phyloP scores from a whole-genome alignment of 768 basidiomycete genomes.

The Tremella yokohamensis region DNA sequence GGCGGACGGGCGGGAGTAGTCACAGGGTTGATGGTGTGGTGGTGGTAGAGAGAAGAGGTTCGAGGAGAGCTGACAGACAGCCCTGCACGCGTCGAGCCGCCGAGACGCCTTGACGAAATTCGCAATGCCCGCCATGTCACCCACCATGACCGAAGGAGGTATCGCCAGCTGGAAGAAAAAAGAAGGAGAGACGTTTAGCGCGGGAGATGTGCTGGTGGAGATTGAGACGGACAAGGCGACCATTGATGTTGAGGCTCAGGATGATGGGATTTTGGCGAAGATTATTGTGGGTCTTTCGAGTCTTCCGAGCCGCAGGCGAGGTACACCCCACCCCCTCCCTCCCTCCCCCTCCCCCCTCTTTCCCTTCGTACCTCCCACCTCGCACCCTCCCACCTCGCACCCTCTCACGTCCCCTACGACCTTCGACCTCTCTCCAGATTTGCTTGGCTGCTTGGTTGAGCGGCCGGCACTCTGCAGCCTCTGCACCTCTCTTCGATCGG shows the following conservation, averaged over 20 bases:
- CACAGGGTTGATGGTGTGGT: too few relatives aligned
- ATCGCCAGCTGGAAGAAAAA: conserved; percentile 96
- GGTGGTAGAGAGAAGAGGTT: background rate
- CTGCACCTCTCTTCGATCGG: too few relatives aligned
- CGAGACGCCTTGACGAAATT: conserved; percentile 79
- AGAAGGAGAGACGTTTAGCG: conserved; percentile 83
- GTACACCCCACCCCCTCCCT: too few relatives aligned
- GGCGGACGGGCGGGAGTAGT: too few relatives aligned
- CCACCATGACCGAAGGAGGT: conserved; percentile 99
- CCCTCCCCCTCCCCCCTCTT: too few relatives aligned
- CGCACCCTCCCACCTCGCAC: too few relatives aligned
- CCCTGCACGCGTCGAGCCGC: conserved; percentile 75
- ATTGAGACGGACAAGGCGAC: conserved; percentile 99
- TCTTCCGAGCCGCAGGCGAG: too few relatives aligned
- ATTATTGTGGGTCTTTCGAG: conserved; percentile 68
- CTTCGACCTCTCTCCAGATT: background rate
- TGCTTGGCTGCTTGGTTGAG: too few relatives aligned
- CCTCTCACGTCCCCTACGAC: background rate
- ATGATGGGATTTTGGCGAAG: conserved; percentile 93
- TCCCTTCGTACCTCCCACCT: too few relatives aligned
- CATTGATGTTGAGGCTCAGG: conserved; percentile 98
- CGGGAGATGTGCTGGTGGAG: conserved; percentile 92
- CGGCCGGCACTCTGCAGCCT: too few relatives aligned
- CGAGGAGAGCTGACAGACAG: conserved; percentile 53
- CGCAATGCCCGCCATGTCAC: conserved; percentile 97